Percentiles rank a stretch among this genome's conserved stretches.
These are phyloP conservation scores for Fusarium neocosmosporiellum DNA, from an alignment of 2,329 filamentous ascomycete species.

Conservation along the genomic window DNA sequence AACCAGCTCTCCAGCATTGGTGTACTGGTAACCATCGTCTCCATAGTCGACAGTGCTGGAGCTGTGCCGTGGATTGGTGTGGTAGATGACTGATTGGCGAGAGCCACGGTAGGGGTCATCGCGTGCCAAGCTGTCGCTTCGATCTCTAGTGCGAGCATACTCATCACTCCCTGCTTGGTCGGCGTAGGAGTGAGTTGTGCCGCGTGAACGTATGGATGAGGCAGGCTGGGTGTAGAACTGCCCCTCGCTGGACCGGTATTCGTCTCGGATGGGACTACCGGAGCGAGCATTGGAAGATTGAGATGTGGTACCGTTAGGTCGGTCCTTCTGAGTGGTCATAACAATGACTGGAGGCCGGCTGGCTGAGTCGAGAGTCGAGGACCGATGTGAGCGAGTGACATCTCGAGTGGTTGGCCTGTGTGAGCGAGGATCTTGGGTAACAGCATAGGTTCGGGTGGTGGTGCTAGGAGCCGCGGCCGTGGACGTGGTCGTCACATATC, in stretches of 20 bases:
- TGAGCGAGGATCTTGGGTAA: constrained; percentile 62
- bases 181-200: constrained; percentile 60
- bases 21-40: constrained; percentile 72
- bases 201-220: constrained; percentile 64
- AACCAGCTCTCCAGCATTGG: constrained; percentile 70
- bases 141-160: constrained; percentile 61
- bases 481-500: constrained; percentile 48
- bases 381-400: constrained; percentile 57
- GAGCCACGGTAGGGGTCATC: constrained; percentile 60
- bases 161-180: constrained; percentile 64
- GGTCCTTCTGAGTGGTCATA: constrained; percentile 62
- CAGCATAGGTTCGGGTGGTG: constrained; percentile 67
- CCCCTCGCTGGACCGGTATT: constrained; percentile 63
- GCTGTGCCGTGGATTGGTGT: constrained; percentile 56
- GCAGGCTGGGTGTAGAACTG: constrained; percentile 68
- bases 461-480: constrained; percentile 52
- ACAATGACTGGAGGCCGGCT: constrained; percentile 66
- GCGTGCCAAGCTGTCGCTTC: constrained; percentile 57
- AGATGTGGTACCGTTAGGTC: constrained; percentile 54
- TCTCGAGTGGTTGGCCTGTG: constrained; percentile 62
- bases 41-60: constrained; percentile 63
- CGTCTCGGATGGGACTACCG: constrained; percentile 62
- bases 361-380: constrained; percentile 63
- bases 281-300: constrained; percentile 51
- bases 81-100: constrained; percentile 60